Conservation (phyloP, 768 basidiomycete genomes). For the Cystofilobasidium ferigula region DNA sequence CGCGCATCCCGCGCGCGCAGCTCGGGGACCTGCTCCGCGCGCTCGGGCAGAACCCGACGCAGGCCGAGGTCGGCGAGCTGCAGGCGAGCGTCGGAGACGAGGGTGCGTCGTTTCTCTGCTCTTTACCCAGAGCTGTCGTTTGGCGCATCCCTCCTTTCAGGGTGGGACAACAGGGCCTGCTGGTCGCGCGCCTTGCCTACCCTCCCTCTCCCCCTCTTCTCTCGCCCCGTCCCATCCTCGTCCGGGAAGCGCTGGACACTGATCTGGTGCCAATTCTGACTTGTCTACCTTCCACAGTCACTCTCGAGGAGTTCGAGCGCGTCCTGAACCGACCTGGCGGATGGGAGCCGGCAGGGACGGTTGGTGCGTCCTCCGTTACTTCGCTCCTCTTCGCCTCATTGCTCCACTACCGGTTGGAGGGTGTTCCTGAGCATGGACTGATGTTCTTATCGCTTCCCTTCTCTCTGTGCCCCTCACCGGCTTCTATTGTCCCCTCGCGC, state of each 20-base stretch:
- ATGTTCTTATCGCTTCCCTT: not conserved
- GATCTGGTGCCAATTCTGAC: not conserved
- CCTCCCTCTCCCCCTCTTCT: too few relatives aligned
- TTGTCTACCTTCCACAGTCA: not conserved
- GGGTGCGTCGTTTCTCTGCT: conserved; percentile 7
- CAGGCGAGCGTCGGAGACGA: conserved; percentile 57
- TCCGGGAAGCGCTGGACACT: not conserved
- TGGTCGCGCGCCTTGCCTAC: too few relatives aligned
- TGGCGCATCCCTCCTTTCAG: too few relatives aligned
- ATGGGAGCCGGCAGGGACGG: not conserved
- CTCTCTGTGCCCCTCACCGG: conserved; percentile 5
- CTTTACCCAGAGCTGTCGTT: too few relatives aligned
- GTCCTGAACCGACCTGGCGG: not conserved
- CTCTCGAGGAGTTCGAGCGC: not conserved
- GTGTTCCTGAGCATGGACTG: not conserved
- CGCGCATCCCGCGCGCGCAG: conserved; percentile 72
- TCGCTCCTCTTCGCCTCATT: not conserved
- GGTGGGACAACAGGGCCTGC: too few relatives aligned
- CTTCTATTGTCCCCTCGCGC: not conserved
- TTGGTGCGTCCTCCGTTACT: not conserved
- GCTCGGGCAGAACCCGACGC: conserved; percentile 97
- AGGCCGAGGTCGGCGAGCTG: conserved; percentile 85
- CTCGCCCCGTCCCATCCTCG: too few relatives aligned
- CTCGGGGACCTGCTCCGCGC: conserved; percentile 87
- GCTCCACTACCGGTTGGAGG: not conserved